Evolutionary conservation across 306 rosid genomes (phyloP).

Genomic region (Lathyrus oleraceus): DNA sequence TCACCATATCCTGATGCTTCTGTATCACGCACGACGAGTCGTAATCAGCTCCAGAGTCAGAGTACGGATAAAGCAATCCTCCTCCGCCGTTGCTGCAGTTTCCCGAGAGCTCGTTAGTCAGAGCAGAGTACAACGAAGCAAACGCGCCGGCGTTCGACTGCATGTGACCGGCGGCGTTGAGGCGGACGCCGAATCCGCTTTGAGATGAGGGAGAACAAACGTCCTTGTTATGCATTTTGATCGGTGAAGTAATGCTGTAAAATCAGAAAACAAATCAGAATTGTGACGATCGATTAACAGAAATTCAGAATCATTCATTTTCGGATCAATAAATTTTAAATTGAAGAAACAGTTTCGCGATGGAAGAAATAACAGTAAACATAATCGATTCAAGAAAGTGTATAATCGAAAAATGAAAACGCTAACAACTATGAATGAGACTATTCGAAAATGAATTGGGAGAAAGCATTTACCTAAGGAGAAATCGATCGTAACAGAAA

Average conservation of each 20-base stretch:
- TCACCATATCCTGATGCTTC: constrained; percentile 89
- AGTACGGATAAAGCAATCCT: constrained; percentile 35
- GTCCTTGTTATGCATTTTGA: constrained; percentile 55
- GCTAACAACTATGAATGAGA: background rate
- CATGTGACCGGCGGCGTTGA: constrained; percentile 37
- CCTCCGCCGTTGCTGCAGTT: constrained; percentile 30
- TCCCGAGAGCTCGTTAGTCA: constrained; percentile 41
- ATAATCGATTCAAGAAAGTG: constrained; percentile 27
- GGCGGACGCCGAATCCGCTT: constrained; percentile 43
- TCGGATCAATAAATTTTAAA: background rate
- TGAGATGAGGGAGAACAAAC: constrained; percentile 43
- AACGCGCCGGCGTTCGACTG: constrained; percentile 38
- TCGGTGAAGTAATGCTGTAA: constrained; percentile 25
- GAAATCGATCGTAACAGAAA: background rate
- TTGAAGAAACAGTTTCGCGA: background rate
- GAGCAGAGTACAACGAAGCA: constrained; percentile 49
- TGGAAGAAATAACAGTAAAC: background rate
- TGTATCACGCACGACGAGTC: constrained; percentile 50
- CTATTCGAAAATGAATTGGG: background rate
- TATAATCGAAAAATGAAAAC: background rate
- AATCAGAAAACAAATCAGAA: constrained; percentile 7
- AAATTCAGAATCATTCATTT: constrained; percentile 20
- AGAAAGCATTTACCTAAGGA: background rate
- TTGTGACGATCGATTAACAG: background rate
- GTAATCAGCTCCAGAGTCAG: constrained; percentile 45